A percentile compares a stretch with the other conserved stretches of the same genome.
Evolutionary conservation across 306 rosid species (phyloP).

Genomic region (Prunus kanzakura): DNA sequence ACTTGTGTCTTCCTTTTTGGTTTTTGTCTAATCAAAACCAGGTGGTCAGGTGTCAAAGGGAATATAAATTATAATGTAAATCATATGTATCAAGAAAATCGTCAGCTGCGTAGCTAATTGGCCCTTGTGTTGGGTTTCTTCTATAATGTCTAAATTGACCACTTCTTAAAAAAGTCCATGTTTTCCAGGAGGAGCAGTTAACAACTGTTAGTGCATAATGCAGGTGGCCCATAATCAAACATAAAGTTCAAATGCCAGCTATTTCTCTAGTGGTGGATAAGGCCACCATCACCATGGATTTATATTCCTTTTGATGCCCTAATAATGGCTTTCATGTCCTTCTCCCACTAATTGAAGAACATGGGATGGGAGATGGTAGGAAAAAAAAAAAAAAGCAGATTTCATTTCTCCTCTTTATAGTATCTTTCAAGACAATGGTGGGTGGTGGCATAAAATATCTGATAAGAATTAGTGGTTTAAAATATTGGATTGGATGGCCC

Average conservation of each 20-base stretch:
- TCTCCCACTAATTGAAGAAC: constrained; percentile 30
- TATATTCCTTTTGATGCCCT: constrained; percentile 31
- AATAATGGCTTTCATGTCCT: constrained; percentile 33
- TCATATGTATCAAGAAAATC: constrained; percentile 3
- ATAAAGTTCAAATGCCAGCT: constrained; percentile 33
- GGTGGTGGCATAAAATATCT: constrained; percentile 18
- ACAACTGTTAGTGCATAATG: constrained; percentile 20
- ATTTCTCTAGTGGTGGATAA: constrained; percentile 30
- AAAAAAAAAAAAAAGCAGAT: background rate
- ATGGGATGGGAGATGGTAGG: background rate
- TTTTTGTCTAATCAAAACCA: background rate
- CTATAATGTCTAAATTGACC: constrained; percentile 25
- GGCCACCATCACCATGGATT: constrained; percentile 19
- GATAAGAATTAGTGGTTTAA: background rate
- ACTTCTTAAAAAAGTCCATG: constrained; percentile 17
- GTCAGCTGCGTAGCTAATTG: constrained; percentile 5
- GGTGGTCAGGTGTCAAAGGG: background rate
- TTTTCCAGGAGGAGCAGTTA: constrained; percentile 9
- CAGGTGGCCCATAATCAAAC: constrained; percentile 29
- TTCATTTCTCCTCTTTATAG: background rate
- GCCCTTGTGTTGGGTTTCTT: background rate
- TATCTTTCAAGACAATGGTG: too few species aligned
- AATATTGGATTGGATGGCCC: constrained; percentile 21
- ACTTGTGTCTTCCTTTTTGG: background rate
- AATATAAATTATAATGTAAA: background rate